Conservation (phyloP, 225 moss, liverwort and hornwort genomes). For the Sphagnum contortum region DNA sequence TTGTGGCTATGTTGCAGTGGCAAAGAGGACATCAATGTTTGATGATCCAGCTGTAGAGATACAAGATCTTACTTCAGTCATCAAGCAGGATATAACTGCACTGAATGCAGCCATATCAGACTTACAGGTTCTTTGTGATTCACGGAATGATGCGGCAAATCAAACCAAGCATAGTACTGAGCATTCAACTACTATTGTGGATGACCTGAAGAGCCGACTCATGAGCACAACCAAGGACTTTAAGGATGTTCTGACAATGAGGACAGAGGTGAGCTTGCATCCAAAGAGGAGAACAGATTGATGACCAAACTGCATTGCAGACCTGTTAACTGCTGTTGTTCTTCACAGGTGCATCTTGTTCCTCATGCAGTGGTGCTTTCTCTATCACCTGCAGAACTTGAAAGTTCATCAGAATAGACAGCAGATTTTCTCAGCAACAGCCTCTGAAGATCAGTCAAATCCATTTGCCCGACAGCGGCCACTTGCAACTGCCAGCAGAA, state of each 20-base stretch:
- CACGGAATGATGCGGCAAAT: slow-evolving; percentile 67
- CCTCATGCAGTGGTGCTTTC: neutral
- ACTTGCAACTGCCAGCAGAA: slow-evolving; percentile 42
- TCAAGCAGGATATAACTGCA: slow-evolving; percentile 96
- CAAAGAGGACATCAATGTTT: slow-evolving; percentile 98
- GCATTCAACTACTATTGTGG: slow-evolving; percentile 93
- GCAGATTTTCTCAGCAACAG: slow-evolving; percentile 69
- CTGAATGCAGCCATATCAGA: slow-evolving; percentile 90
- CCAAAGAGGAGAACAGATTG: neutral
- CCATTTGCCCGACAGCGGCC: slow-evolving; percentile 82
- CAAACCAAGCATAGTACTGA: slow-evolving; percentile 87
- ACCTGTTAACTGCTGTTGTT: slow-evolving; percentile 1
- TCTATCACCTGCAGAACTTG: slow-evolving; percentile 49
- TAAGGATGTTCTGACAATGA: slow-evolving; percentile 88
- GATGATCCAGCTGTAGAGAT: slow-evolving; percentile 98
- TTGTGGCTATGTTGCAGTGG: slow-evolving; percentile 43
- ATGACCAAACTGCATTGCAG: neutral
- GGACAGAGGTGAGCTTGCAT: slow-evolving; percentile 67
- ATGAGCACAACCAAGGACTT: slow-evolving; percentile 99
- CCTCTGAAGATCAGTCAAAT: slow-evolving; percentile 47
- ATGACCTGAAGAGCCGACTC: slow-evolving; percentile 87
- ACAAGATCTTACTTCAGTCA: slow-evolving; percentile 93
- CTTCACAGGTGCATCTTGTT: neutral
- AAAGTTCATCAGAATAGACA: slow-evolving; percentile 95
- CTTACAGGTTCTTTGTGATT: slow-evolving; percentile 80